These are phyloP conservation scores for Zychaea mexicana DNA, from an alignment of 371 early-diverging fungal species.

Conservation along the genomic window DNA sequence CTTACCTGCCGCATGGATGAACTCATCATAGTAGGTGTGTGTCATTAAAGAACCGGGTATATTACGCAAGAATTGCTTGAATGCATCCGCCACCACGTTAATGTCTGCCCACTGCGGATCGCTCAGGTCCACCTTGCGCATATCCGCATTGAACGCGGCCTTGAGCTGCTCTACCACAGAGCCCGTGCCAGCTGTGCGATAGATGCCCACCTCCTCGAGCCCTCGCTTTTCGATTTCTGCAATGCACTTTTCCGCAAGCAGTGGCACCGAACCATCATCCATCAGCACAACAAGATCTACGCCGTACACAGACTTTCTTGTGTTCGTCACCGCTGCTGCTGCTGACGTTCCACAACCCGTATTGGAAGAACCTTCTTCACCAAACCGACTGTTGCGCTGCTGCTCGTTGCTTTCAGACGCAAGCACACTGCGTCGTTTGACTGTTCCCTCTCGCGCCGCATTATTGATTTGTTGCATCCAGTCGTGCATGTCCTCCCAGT, in stretches of 20 bases:
- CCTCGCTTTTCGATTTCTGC: constrained; percentile 79
- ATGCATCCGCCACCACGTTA: constrained; percentile 86
- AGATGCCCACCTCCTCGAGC: constrained; percentile 83
- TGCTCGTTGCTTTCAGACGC: constrained; percentile 33
- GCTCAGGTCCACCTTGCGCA: constrained; percentile 58
- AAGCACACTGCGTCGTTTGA: constrained; percentile 57
- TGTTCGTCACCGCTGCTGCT: not conserved
- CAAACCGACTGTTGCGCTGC: not conserved
- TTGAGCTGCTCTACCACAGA: constrained; percentile 67
- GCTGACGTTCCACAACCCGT: not conserved
- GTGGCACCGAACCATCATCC: constrained; percentile 60
- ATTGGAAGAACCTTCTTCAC: not conserved
- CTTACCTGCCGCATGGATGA: constrained; percentile 81
- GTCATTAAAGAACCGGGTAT: constrained; percentile 94
- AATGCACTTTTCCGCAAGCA: constrained; percentile 73
- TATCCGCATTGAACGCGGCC: constrained; percentile 60
- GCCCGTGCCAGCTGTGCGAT: constrained; percentile 77
- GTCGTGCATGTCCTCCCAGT: constrained; percentile 72
- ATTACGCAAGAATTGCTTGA: constrained; percentile 93
- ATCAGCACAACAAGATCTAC: constrained; percentile 62
- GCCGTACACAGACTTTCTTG: constrained; percentile 58
- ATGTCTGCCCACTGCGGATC: constrained; percentile 78
- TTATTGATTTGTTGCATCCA: constrained; percentile 77
- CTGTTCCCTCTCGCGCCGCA: constrained; percentile 77
- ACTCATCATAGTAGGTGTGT: constrained; percentile 77